phyloP scores from a whole-genome alignment of 192 early-diverging fungal genomes.

The Rhizoclosmatium sp. region DNA sequence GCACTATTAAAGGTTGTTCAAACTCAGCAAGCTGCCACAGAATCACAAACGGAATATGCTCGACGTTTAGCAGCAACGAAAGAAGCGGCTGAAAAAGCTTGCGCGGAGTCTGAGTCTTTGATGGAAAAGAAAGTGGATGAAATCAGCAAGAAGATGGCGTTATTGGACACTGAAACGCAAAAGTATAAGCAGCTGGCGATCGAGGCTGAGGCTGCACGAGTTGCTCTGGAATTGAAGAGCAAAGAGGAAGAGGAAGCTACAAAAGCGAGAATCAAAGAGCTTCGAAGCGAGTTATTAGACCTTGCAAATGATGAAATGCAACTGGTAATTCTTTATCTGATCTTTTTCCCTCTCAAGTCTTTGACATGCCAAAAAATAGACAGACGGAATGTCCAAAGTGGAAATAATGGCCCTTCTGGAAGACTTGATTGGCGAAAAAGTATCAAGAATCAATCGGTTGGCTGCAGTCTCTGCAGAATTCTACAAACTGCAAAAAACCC shows the following conservation, averaged over 20 bases:
- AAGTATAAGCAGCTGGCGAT: not conserved
- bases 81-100: constrained; percentile 2
- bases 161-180: not conserved
- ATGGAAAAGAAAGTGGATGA: constrained; percentile 12
- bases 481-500: not conserved
- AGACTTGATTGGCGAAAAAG: constrained; percentile 21
- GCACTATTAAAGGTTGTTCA: not conserved
- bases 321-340: not conserved
- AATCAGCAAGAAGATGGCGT: not conserved
- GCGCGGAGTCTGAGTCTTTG: not conserved
- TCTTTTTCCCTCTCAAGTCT: not conserved
- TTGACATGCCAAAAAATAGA: not conserved
- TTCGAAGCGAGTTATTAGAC: not conserved
- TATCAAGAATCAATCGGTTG: constrained; percentile 3
- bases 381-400: not conserved
- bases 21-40: not conserved
- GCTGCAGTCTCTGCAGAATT: constrained; percentile 8
- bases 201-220: not conserved
- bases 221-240: not conserved
- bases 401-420: constrained; percentile 11
- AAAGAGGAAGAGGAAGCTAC: not conserved
- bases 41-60: not conserved
- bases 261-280: not conserved
- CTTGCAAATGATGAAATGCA: not conserved
- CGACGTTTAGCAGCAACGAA: not conserved